Percentiles rank a stretch among this genome's conserved stretches.
Conservation (phyloP, 257 asterid species). For the Knoxia roxburghii region DNA sequence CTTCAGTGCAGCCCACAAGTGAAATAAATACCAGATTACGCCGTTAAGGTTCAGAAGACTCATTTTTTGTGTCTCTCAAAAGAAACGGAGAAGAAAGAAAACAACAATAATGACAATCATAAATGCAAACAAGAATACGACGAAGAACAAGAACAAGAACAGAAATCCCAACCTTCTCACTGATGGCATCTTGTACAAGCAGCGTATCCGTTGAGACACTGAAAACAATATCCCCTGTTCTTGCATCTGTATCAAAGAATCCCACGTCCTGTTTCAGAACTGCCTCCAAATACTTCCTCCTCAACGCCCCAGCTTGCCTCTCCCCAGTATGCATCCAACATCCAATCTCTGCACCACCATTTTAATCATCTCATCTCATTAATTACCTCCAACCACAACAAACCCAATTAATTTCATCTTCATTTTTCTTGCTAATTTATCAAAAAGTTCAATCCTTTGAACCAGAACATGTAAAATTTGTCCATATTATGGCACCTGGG, state of each 20-base stretch:
- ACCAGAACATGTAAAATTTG: no score
- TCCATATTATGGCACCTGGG: conserved; percentile 3
- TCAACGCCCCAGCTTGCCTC: conserved; percentile 79
- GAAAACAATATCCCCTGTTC: conserved; percentile 97
- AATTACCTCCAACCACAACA: no score
- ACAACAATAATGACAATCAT: no score
- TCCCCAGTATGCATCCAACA: conserved; percentile 99
- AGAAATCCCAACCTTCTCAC: conserved; percentile 62
- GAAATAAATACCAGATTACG: conserved; percentile 29
- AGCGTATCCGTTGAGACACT: conserved; percentile 96
- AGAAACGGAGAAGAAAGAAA: not conserved
- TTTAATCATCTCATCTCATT: not conserved
- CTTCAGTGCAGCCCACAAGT: conserved; percentile 21
- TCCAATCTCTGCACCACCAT: conserved; percentile 56
- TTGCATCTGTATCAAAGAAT: conserved; percentile 96
- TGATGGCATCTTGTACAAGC: conserved; percentile 98
- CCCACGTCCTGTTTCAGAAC: conserved; percentile 98
- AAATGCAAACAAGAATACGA: not conserved
- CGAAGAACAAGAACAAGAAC: no score
- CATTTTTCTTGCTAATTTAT: no score
- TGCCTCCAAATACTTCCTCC: conserved; percentile 90
- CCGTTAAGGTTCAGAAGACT: conserved; percentile 22
- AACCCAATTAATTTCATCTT: not conserved
- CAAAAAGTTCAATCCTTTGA: no score
- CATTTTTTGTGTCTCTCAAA: not conserved